Percentiles rank a stretch among this genome's conserved stretches.
phyloP scores from a whole-genome alignment of 257 asterid genomes.

The Ilex aquifolium region DNA sequence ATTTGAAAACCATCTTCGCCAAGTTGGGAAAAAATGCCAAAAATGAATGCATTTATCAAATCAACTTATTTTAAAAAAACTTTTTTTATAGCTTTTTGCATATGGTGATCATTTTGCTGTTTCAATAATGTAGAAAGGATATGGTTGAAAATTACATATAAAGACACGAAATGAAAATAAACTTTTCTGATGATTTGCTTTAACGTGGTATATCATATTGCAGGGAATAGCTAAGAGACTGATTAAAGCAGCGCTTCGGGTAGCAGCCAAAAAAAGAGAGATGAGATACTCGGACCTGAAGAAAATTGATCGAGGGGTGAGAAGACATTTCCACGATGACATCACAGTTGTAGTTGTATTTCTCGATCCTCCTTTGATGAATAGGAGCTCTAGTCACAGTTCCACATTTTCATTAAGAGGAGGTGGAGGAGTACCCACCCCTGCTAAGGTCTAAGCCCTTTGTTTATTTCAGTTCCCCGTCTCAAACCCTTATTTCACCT shows the following conservation, averaged over 20 bases:
- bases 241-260: conserved; percentile 22
- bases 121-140: no score
- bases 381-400: conserved; percentile 8
- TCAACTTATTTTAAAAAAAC: no score
- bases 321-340: conserved; percentile 32
- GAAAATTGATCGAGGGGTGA: conserved; percentile 23
- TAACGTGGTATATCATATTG: not conserved
- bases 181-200: no score
- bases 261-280: conserved; percentile 33
- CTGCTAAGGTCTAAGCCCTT: not conserved
- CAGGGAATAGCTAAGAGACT: conserved; percentile 32
- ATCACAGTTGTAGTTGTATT: conserved; percentile 26
- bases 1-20: no score
- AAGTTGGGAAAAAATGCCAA: no score
- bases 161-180: no score
- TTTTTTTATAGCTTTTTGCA: no score
- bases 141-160: no score
- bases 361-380: conserved; percentile 17
- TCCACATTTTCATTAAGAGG: conserved; percentile 19
- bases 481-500: no score
- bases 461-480: no score
- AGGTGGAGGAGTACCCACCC: conserved; percentile 1
- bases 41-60: no score
- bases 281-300: conserved; percentile 29
- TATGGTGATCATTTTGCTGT: no score